These are phyloP conservation scores for Volvariella volvacea DNA, from an alignment of 1,284 basidiomycete genomes.

Conservation along the genomic window DNA sequence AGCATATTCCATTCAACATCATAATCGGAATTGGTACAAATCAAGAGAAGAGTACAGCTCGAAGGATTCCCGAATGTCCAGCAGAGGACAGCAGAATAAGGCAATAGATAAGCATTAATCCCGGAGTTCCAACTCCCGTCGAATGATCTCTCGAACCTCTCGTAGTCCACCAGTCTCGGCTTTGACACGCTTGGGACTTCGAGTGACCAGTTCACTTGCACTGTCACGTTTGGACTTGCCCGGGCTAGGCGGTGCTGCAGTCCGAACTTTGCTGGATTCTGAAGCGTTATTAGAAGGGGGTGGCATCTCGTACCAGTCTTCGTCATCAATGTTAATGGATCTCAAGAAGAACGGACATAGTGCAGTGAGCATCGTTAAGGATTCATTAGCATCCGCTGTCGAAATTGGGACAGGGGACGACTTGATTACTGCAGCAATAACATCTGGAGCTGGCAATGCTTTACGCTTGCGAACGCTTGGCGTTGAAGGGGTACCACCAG, in stretches of 20 bases:
- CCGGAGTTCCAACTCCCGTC: constrained; percentile 64
- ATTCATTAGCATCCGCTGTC: constrained; percentile 66
- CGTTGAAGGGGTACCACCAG: constrained; percentile 35
- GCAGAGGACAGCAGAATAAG: constrained; percentile 12
- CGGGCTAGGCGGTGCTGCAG: constrained; percentile 27
- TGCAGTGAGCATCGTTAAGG: constrained; percentile 53
- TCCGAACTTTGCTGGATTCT: constrained; percentile 25
- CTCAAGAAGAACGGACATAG: constrained; percentile 76
- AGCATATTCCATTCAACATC: no score
- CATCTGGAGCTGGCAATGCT: constrained; percentile 57
- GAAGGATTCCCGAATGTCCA: no score
- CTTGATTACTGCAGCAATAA: constrained; percentile 61
- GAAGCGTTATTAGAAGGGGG: constrained; percentile 15
- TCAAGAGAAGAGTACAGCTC: constrained; percentile 1
- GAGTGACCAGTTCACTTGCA: constrained; percentile 48
- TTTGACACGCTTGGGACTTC: constrained; percentile 66
- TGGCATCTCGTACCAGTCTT: constrained; percentile 81
- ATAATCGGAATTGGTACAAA: constrained; percentile 3
- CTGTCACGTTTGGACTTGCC: constrained; percentile 36
- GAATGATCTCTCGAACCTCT: constrained; percentile 72
- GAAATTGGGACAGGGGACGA: constrained; percentile 76
- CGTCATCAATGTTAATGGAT: constrained; percentile 52
- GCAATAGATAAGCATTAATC: constrained; percentile 37
- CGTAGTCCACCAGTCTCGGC: constrained; percentile 63
- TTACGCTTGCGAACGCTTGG: constrained; percentile 59